Evolutionary conservation across 78 protist genomes (phyloP).

Genomic region (Dictyostelium intermedium): DNA sequence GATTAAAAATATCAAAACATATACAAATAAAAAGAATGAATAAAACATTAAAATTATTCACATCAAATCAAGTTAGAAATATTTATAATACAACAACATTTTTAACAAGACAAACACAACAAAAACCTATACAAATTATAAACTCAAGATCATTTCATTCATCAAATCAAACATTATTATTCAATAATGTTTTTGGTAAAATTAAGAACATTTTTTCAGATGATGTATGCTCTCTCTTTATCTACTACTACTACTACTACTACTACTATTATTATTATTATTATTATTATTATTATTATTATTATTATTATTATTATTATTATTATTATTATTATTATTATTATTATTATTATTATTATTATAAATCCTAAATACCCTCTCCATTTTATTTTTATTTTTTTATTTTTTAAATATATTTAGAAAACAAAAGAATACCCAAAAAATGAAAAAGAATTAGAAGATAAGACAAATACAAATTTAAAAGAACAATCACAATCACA

Average conservation of each 20-base stretch:
- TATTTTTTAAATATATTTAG: background rate
- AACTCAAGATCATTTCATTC: constrained; percentile 2
- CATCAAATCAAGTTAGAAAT: background rate
- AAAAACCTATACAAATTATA: background rate
- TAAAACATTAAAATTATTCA: background rate
- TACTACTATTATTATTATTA: too few species aligned
- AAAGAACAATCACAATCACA: background rate
- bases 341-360: too few species aligned
- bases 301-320: too few species aligned
- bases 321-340: too few species aligned
- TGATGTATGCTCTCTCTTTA: background rate
- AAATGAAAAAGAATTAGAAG: background rate
- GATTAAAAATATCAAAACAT: background rate
- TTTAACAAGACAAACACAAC: background rate
- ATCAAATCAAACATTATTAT: background rate
- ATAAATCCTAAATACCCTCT: too few species aligned
- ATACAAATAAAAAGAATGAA: constrained; percentile 8
- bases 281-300: too few species aligned
- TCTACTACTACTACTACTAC: too few species aligned
- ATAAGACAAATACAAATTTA: background rate
- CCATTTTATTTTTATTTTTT: too few species aligned
- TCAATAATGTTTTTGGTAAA: background rate
- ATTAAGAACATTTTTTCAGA: background rate
- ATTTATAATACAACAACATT: background rate
- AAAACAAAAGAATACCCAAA: background rate